These are phyloP conservation scores for Picea engelmannii DNA, from an alignment of 83 land plant species.

Conservation along the genomic window DNA sequence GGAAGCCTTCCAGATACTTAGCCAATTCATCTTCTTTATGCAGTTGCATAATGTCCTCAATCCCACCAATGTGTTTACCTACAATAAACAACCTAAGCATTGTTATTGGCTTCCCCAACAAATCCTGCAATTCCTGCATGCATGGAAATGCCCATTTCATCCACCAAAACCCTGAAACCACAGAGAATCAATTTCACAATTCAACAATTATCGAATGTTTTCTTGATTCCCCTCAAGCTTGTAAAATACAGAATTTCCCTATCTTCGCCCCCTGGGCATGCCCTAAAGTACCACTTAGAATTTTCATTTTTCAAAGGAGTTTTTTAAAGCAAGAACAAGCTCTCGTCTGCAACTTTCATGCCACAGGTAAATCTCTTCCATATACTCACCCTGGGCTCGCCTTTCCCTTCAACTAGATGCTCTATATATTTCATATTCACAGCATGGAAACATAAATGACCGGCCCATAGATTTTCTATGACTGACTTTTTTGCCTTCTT, in stretches of 20 bases:
- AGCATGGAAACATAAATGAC: conserved; percentile 50
- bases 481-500: too few species aligned
- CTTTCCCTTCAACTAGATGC: too few species aligned
- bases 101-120: conserved; percentile 24
- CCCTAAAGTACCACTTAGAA: not conserved
- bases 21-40: conserved; percentile 60
- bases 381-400: too few species aligned
- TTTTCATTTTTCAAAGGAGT: not conserved
- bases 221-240: conserved; percentile 62
- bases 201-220: conserved; percentile 69
- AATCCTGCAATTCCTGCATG: conserved; percentile 56
- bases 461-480: not conserved
- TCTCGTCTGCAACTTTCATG: too few species aligned
- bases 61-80: conserved; percentile 55
- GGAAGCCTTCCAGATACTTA: conserved; percentile 35
- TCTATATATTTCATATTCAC: not conserved
- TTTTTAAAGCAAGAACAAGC: not conserved
- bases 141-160: conserved; percentile 73
- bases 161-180: conserved; percentile 39
- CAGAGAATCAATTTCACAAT: conserved; percentile 39
- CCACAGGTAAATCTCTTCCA: too few species aligned
- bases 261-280: conserved; percentile 31
- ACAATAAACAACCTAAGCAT: conserved; percentile 54
- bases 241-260: conserved; percentile 58
- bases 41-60: conserved; percentile 50